These are phyloP conservation scores for Coemansia sp. DNA, from an alignment of 192 early-diverging fungal genomes.

Conservation along the genomic window DNA sequence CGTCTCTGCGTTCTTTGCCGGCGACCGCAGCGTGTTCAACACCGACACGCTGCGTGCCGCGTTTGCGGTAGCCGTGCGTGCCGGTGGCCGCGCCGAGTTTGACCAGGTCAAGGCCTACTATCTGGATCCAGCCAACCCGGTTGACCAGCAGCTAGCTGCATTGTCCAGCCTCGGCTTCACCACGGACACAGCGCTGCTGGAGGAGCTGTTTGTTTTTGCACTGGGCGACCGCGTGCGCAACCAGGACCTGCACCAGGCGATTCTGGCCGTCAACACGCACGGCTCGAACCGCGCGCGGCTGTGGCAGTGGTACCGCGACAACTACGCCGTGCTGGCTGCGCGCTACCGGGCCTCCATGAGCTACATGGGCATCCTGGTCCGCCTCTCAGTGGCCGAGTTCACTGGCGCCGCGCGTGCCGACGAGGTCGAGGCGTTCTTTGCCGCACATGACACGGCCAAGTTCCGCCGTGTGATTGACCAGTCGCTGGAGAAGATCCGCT, in stretches of 20 bases:
- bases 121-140: constrained; percentile 54
- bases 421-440: constrained; percentile 58
- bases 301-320: constrained; percentile 65
- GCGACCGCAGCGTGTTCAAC: constrained; percentile 59
- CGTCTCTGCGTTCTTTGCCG: constrained; percentile 61
- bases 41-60: constrained; percentile 34
- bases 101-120: constrained; percentile 65
- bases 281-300: constrained; percentile 53
- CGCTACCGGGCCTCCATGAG: constrained; percentile 64
- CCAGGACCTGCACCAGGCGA: constrained; percentile 61
- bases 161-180: constrained; percentile 59
- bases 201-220: constrained; percentile 59
- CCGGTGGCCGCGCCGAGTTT: constrained; percentile 59
- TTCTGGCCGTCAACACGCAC: constrained; percentile 54
- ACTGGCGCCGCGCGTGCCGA: constrained; percentile 54
- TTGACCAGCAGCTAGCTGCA: constrained; percentile 67
- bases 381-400: constrained; percentile 61
- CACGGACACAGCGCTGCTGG: constrained; percentile 54
- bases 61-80: constrained; percentile 64
- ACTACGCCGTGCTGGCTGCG: constrained; percentile 55
- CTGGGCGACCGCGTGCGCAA: constrained; percentile 64
- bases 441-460: constrained; percentile 50
- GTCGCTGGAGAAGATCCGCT: constrained; percentile 64
- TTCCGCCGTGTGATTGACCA: constrained; percentile 64
- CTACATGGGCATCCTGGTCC: constrained; percentile 63